Conservation (phyloP, 1,284 basidiomycete species). For the Ustilago sp. region DNA sequence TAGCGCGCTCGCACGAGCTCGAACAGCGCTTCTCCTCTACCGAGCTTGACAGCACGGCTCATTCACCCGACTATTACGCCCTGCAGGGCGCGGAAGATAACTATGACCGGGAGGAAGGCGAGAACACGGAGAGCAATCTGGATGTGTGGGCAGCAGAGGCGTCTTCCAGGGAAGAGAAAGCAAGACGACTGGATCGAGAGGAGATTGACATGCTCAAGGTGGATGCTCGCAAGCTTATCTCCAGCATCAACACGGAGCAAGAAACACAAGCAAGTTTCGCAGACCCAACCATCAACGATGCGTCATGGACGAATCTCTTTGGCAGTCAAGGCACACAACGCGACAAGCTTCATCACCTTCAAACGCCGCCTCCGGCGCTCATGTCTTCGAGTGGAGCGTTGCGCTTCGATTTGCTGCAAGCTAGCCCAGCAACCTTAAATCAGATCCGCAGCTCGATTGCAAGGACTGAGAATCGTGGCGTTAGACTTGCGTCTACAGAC, state of each 20-base stretch:
- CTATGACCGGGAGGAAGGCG: background rate
- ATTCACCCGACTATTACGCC: background rate
- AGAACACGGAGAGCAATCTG: slow-evolving; percentile 7
- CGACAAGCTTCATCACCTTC: slow-evolving; percentile 31
- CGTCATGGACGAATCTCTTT: slow-evolving; percentile 32
- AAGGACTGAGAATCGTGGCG: slow-evolving; percentile 32
- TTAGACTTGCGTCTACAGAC: slow-evolving; percentile 26
- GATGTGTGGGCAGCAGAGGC: slow-evolving; percentile 46
- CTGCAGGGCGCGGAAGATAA: background rate
- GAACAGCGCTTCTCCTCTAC: slow-evolving; percentile 11
- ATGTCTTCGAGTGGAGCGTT: slow-evolving; percentile 28
- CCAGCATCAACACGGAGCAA: slow-evolving; percentile 20
- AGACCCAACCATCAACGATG: slow-evolving; percentile 11
- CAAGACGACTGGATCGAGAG: slow-evolving; percentile 32
- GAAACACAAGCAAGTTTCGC: slow-evolving; percentile 36
- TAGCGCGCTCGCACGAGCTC: background rate
- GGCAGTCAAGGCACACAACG: slow-evolving; percentile 43
- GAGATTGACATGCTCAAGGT: slow-evolving; percentile 44
- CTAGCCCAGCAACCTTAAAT: slow-evolving; percentile 22
- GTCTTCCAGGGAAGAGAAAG: slow-evolving; percentile 26
- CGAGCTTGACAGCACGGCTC: background rate
- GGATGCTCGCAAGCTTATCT: slow-evolving; percentile 39
- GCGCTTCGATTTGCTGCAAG: slow-evolving; percentile 12
- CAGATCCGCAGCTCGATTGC: slow-evolving; percentile 24
- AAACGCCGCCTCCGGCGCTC: slow-evolving; percentile 28